Evolutionary conservation across 768 basidiomycete genomes (phyloP).

Genomic region (Rhodotorula toruloides): DNA sequence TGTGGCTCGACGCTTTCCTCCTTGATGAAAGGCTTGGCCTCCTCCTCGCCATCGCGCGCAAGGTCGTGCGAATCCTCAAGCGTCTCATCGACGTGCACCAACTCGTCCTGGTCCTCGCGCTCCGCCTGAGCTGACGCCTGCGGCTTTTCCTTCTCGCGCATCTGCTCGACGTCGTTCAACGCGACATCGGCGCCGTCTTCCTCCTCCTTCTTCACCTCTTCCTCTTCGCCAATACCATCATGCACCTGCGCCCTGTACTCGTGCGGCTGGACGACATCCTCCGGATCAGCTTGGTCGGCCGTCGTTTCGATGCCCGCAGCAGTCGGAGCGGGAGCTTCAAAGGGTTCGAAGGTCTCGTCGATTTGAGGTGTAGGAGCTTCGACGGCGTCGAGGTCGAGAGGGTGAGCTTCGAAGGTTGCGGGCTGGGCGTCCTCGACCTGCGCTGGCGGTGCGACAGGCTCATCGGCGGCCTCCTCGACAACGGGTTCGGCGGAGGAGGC

Average conservation of each 20-base stretch:
- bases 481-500: background rate
- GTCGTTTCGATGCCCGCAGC: conserved; percentile 2
- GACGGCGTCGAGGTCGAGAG: background rate
- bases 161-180: background rate
- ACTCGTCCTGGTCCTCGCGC: background rate
- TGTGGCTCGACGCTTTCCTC: conserved; percentile 10
- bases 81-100: too few species aligned
- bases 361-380: background rate
- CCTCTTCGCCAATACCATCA: background rate
- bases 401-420: background rate
- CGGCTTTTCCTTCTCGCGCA: background rate
- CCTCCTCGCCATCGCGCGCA: background rate
- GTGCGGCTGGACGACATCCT: background rate
- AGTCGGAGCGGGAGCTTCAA: background rate
- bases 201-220: background rate
- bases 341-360: background rate
- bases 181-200: background rate
- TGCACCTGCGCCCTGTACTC: background rate
- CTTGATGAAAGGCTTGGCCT: background rate
- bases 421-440: too few species aligned
- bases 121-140: too few species aligned
- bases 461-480: background rate
- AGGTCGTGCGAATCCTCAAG: background rate
- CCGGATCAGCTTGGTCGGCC: background rate
- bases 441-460: too few species aligned